Conservation (phyloP, 2,329 filamentous ascomycete genomes). For the Orbilia brochopaga region DNA sequence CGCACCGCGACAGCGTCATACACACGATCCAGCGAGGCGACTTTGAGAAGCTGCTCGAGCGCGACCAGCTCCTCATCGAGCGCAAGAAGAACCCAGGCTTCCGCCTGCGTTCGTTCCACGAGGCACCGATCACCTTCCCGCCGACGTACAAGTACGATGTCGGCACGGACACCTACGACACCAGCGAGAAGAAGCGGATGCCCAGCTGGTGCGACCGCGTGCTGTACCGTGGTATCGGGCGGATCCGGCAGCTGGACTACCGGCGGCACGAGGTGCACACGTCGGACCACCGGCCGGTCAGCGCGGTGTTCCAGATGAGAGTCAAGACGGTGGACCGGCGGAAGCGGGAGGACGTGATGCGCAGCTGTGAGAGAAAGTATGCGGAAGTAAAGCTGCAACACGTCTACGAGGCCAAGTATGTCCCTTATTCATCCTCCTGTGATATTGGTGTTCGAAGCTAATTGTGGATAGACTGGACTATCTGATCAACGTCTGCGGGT, state of each 20-base stretch:
- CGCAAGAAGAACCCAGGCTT: constrained; percentile 88
- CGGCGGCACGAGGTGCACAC: constrained; percentile 84
- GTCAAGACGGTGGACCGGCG: constrained; percentile 79
- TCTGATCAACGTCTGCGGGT: constrained; percentile 68
- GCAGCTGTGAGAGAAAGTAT: constrained; percentile 76
- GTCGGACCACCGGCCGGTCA: constrained; percentile 92
- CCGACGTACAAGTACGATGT: constrained; percentile 99
- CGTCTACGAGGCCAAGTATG: constrained; percentile 75
- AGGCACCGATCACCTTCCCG: constrained; percentile 86
- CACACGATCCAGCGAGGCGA: constrained; percentile 82
- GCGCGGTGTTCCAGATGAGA: constrained; percentile 78
- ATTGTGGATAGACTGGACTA: constrained; percentile 66
- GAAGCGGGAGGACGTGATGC: constrained; percentile 71
- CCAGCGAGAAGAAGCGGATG: constrained; percentile 88
- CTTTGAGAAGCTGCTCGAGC: constrained; percentile 81
- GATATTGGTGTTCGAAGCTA: constrained; percentile 21
- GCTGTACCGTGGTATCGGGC: constrained; percentile 79
- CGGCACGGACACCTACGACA: constrained; percentile 90
- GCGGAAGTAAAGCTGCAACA: constrained; percentile 73
- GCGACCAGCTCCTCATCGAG: constrained; percentile 89
- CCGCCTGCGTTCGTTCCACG: constrained; percentile 85
- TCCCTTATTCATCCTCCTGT: constrained; percentile 13
- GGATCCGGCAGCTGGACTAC: constrained; percentile 87
- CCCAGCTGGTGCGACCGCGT: constrained; percentile 97
- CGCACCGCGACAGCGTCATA: constrained; percentile 84